Evolutionary conservation across 441 rosid species (phyloP), one percentile per base, ranked within the genome.

Genomic region (Mallotus japonicus): DNA sequence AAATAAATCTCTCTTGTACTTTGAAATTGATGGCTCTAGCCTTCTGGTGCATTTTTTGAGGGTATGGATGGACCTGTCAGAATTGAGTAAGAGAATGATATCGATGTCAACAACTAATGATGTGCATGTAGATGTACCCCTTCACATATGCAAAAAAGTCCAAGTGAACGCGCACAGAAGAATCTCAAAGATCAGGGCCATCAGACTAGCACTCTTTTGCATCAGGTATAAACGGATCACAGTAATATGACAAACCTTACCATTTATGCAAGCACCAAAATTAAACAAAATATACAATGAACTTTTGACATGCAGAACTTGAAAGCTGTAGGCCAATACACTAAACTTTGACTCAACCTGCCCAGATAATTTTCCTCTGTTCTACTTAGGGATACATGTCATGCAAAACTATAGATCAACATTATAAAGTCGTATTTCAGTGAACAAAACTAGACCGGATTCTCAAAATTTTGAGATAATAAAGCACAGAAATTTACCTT

Each of bases 401-500:
- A 46, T 14, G 50, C 24, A 65, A 50, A 50, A n/a, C 34, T 67
- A 11, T 11, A 67, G 3, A 32, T 24, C 32, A 19, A 16, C 15
- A 59, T 50, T 15, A 50, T 47, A 37, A 19, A 19, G 14, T 22
- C 42, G 16, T 7, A 50, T 34, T 57, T 7, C 8, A 19, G 34
- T 16, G 15, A 17, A 13, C 13, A 13, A 8, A 5, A 15, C 15
- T 32, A 28, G 51, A 60, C 32, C 12, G 7, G 59, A 28, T 50
- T 55, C 24, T 19, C 15, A 13, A 37, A n/a, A 2, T 16, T 57
- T 20, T 16, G 46, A 1, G 54, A 42, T 58, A 42, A 46, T 10
- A 65, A 15, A 11, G 57, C 28, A 64, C 28, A 19, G 15, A 46
- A 55, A 17, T 53, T 78, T 82, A 91, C 98, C 95, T 86, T 86